These are phyloP conservation scores for Paraphoma chrysanthemicola DNA, from an alignment of 2,329 filamentous ascomycete genomes.

Conservation along the genomic window DNA sequence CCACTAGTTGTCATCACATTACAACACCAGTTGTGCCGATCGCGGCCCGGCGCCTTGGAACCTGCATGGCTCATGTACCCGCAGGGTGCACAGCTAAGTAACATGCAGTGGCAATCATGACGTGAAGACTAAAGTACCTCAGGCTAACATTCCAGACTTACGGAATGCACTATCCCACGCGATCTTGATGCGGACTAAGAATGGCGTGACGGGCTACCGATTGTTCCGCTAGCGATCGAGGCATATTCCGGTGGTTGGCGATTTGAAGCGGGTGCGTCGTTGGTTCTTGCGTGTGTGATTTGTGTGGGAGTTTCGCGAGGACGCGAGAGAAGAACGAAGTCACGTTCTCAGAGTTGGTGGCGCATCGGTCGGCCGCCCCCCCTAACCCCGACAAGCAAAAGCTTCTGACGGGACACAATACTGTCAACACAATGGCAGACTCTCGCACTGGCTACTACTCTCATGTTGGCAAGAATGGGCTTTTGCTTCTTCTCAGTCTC, in stretches of 20 bases:
- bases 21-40: constrained; percentile 6
- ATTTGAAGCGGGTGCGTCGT: not conserved
- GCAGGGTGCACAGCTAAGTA: constrained; percentile 14
- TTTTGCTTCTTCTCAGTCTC: constrained; percentile 54
- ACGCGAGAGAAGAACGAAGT: constrained; percentile 15
- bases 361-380: too few relatives aligned
- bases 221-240: not conserved
- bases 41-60: not conserved
- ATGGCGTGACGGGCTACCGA: not conserved
- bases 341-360: constrained; percentile 12
- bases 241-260: not conserved
- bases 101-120: constrained; percentile 30
- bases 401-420: not conserved
- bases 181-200: not conserved
- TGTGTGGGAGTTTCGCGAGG: not conserved
- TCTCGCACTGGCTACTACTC: constrained; percentile 28
- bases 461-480: constrained; percentile 58
- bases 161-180: not conserved
- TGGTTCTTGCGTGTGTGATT: too few relatives aligned
- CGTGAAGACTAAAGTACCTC: constrained; percentile 33
- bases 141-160: constrained; percentile 1
- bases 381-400: too few relatives aligned
- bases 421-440: constrained; percentile 15
- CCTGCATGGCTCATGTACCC: not conserved
- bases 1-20: constrained; percentile 13